Conservation (phyloP, 495 filamentous ascomycete species). For the Hypoxylon trugodes region DNA sequence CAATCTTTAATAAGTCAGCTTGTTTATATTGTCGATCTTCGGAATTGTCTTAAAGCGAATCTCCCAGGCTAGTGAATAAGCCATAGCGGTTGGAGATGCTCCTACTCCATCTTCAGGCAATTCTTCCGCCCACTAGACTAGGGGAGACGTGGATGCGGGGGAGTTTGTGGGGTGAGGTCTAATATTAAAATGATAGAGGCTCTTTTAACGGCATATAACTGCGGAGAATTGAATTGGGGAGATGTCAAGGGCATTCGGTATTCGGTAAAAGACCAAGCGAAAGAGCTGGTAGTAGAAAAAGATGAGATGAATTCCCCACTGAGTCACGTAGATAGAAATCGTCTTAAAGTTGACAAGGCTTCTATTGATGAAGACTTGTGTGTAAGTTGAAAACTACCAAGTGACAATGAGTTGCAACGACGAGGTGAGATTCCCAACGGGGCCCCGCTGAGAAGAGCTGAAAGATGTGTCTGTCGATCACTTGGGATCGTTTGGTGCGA, state of each 20-base stretch:
- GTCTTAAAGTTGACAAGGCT: slow-evolving; percentile 1
- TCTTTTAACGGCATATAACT: slow-evolving; percentile 32
- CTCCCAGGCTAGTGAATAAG: slow-evolving; percentile 7
- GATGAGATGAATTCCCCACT: not conserved
- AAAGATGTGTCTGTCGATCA: slow-evolving; percentile 27
- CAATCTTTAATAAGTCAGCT: slow-evolving; percentile 24
- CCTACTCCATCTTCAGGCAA: slow-evolving; percentile 26
- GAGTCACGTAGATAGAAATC: not conserved
- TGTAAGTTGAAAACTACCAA: not conserved
- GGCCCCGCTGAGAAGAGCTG: slow-evolving; percentile 19
- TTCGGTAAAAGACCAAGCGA: slow-evolving; percentile 36
- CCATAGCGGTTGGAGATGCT: slow-evolving; percentile 8
- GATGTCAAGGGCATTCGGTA: slow-evolving; percentile 28
- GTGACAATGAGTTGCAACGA: not conserved
- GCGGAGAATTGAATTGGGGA: slow-evolving; percentile 33
- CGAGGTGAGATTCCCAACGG: slow-evolving; percentile 1
- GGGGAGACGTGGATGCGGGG: slow-evolving; percentile 35
- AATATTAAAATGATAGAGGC: slow-evolving; percentile 22
- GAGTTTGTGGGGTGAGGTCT: slow-evolving; percentile 35
- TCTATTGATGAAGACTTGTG: not conserved
- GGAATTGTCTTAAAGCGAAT: slow-evolving; percentile 32
- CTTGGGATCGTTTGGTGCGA: slow-evolving; percentile 16
- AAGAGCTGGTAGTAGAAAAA: not conserved
- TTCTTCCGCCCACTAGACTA: slow-evolving; percentile 35
- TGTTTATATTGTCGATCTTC: slow-evolving; percentile 42